Evolutionary conservation across 768 basidiomycete species (phyloP), one percentile per base, ranked within the genome.

Genomic region (Pleurotus citrinopileatus): DNA sequence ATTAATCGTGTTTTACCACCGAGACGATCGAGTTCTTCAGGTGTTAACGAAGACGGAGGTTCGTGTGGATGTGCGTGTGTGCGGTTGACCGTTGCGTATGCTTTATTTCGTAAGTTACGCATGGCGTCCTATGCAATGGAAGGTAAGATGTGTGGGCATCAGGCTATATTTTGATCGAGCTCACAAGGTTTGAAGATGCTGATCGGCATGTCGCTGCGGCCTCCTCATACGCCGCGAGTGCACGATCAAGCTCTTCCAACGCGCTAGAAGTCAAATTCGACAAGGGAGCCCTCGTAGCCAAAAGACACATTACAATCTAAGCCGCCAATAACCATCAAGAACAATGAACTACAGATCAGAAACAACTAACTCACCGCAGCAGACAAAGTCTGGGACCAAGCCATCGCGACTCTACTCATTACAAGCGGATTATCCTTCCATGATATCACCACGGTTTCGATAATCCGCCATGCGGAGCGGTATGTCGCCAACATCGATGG

Each of bases 401-500:
- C 65, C 8, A 82, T 57, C 13, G 72, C 74, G 26, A 82, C 59
- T 8, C 86, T 71, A 6, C 72, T 63, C 3, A 81, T 60, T 4
- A 80, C 57, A 2, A 73, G 65, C 1, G 80, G 76, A 3, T 71
- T 66, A 17, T 60, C 55, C 13, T 64, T 63, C 67, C 77, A 79
- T 1, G 74, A 67, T n/a, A 73, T 64, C 15, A 69, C 68, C 48
- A 86, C 68, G 0, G 73, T 73, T 42, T 78, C 73, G 36, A 84
- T 80, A 26, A 88, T 60, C 13, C 87, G 72, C 82, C 85, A 89
- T 3, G 86, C 82, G 1, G 85, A 86, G 2, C 86, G 83, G 66
- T 87, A 89, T 12, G 81, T 80, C 0, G 89, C 84, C 65, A 86
- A 77, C 4, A 89, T 83, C 1, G 89, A 91, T 1, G 84, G 82